Conservation (phyloP, 257 asterid species). For the Solanum bukasovii region DNA sequence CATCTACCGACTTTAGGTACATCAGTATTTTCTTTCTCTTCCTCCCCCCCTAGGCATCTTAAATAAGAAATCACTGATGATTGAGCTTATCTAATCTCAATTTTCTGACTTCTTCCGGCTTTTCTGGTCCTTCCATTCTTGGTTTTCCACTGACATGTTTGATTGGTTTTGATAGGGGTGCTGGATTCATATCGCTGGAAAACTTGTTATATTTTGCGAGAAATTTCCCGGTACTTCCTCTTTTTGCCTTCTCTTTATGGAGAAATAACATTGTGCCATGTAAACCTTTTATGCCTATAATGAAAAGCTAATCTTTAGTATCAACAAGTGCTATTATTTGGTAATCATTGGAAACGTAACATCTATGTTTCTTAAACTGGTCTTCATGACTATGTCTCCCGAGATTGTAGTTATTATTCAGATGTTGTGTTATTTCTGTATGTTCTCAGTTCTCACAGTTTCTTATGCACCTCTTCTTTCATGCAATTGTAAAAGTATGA, state of each 20-base stretch:
- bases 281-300: neutral
- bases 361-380: neutral
- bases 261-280: neutral
- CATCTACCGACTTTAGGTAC: slow-evolving; percentile 87
- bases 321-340: neutral
- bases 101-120: neutral
- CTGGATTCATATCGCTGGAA: slow-evolving; percentile 81
- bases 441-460: neutral
- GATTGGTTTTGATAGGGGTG: slow-evolving; percentile 45
- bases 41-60: neutral
- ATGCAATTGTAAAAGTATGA: neutral
- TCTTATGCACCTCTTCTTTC: neutral
- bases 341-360: neutral
- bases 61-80: neutral
- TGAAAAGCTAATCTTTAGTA: neutral
- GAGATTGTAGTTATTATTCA: neutral
- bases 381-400: neutral
- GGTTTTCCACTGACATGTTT: neutral
- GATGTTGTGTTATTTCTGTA: neutral
- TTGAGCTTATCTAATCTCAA: neutral
- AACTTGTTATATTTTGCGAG: slow-evolving; percentile 73
- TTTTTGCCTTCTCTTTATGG: neutral
- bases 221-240: slow-evolving; percentile 51
- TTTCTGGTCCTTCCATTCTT: neutral
- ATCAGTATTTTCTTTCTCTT: neutral